Conservation (phyloP, 2,329 filamentous ascomycete species). For the Stachybotrys chlorohalonatus region DNA sequence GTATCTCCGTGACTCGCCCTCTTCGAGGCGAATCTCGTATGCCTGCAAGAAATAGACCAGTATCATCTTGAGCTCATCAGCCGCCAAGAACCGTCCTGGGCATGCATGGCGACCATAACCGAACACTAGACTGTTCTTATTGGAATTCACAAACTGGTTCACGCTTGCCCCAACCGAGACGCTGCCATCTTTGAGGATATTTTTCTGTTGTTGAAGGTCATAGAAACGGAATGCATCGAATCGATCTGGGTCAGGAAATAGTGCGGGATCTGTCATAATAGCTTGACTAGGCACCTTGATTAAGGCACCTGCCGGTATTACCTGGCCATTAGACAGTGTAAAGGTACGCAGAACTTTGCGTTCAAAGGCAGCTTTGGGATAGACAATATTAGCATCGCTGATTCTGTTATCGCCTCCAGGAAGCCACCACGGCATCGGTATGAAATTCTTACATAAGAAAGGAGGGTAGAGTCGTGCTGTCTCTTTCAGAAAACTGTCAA, state of each 20-base stretch:
- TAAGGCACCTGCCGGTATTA: constrained; percentile 32
- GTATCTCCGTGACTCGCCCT: too few relatives aligned
- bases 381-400: not conserved
- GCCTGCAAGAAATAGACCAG: constrained; percentile 29
- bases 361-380: constrained; percentile 30
- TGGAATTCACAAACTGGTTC: constrained; percentile 31
- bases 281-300: constrained; percentile 30
- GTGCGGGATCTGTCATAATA: constrained; percentile 24
- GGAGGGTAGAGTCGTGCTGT: constrained; percentile 22
- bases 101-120: constrained; percentile 30
- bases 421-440: too few relatives aligned
- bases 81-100: constrained; percentile 35
- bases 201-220: constrained; percentile 21
- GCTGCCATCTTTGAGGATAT: not conserved
- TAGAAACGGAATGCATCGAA: constrained; percentile 38
- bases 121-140: constrained; percentile 25
- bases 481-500: constrained; percentile 31
- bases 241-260: constrained; percentile 21
- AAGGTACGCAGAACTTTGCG: constrained; percentile 42
- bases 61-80: constrained; percentile 35
- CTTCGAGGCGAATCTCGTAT: too few relatives aligned
- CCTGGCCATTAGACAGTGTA: constrained; percentile 44
- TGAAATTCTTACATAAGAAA: constrained; percentile 23
- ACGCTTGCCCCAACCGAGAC: constrained; percentile 9
- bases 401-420: too few relatives aligned